A percentile compares a stretch with the other conserved stretches of the same genome.
Conservation (phyloP, 108 stramenopile genomes). For the Cyclostephanos invisitatus region DNA sequence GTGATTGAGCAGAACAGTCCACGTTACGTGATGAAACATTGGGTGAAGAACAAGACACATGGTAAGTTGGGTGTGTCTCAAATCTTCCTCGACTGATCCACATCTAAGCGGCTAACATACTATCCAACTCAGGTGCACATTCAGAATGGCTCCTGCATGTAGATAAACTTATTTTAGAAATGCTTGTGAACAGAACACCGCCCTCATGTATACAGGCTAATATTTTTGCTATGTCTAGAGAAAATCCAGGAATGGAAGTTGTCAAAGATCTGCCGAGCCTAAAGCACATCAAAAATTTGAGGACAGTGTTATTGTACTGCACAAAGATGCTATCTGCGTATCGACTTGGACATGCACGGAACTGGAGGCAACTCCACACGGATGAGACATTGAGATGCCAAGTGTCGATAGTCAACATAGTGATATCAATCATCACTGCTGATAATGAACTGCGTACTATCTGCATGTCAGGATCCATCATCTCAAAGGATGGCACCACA, state of each 20-base stretch:
- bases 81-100: too few species aligned
- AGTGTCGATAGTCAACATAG: constrained; percentile 12
- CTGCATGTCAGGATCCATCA: constrained; percentile 11
- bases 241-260: constrained; percentile 1
- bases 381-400: constrained; percentile 23
- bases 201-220: constrained; percentile 17
- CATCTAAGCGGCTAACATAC: too few species aligned
- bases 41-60: too few species aligned
- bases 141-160: constrained; percentile 19
- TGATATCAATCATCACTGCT: background rate
- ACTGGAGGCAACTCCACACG: constrained; percentile 21
- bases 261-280: constrained; percentile 13
- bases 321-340: constrained; percentile 17
- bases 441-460: constrained; percentile 9
- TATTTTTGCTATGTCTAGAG: constrained; percentile 8
- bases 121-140: background rate
- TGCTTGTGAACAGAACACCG: constrained; percentile 20
- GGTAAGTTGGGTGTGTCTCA: too few species aligned
- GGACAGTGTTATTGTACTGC: constrained; percentile 1
- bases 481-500: constrained; percentile 1
- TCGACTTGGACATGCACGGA: constrained; percentile 5
- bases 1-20: too few species aligned
- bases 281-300: constrained; percentile 10
- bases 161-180: constrained; percentile 22
- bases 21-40: background rate